Evolutionary conservation across 2,329 filamentous ascomycete species (phyloP), one percentile per base, ranked within the genome.

Genomic region (Nigrograna mackinnonii): DNA sequence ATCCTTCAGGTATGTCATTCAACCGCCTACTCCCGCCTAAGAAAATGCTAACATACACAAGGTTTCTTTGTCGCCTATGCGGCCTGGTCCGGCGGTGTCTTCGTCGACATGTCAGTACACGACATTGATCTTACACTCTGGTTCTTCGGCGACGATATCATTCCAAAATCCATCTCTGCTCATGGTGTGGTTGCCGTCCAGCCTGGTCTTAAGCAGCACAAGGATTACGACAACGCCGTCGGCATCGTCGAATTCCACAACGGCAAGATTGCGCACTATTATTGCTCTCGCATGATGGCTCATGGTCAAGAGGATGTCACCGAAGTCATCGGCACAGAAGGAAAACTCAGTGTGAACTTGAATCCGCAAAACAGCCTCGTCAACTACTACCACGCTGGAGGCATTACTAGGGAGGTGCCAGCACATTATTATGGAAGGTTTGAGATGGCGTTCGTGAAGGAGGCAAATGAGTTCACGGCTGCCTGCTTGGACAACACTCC

Each of bases 11-110:
- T 47, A 44, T 6, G n/a, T 24, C 1, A 1, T 16, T 22, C 17
- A 16, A 17, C 24, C 34, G 13, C 16, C 21, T 14, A 9, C 14
- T 28, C 11, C 2, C 24, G 9, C 16, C 3, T 57, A 28, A 19
- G 19, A 17, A 19, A 9, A 30, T 40, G 5, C 46, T 52, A 56
- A 20, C 58, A 54, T 28, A 4, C 1, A 35, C 17, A 5, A 55
- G 69, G 68, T 12, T 73, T 72, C 50, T 74, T 74, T 44, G 65
- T 73, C 21, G 49, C 55, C 2, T 75, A 75, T 43, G 70, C 71
- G 7, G 57, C 57, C 14, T 56, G 55, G 43, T 70, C 63, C 38
- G 71, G 71, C 20, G 71, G 72, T 20, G 69, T 75, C 19, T 75
- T 76, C 46, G 66, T 76, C 19, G 72, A 76, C 50, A 68, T 63